These are phyloP conservation scores for Pichiaceae sp. DNA, from an alignment of 1,139 yeast genomes.

Conservation along the genomic window DNA sequence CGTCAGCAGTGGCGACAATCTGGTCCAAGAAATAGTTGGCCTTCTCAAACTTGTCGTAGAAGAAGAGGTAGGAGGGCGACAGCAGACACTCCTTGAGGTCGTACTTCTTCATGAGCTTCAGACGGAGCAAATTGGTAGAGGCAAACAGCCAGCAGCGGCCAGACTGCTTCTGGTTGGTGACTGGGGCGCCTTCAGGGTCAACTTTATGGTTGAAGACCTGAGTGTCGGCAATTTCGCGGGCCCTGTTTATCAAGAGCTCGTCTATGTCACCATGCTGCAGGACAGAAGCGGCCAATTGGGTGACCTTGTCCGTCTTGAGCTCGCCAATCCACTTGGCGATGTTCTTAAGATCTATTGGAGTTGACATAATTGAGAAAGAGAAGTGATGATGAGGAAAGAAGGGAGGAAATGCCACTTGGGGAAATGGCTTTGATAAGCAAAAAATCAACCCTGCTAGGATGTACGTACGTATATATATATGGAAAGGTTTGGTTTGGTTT, in stretches of 20 bases:
- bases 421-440: neutral
- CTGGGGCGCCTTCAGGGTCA: conserved; percentile 59
- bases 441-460: no score
- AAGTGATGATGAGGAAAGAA: neutral
- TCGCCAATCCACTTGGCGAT: conserved; percentile 19
- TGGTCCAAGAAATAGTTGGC: conserved; percentile 73
- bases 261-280: conserved; percentile 24
- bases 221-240: conserved; percentile 29
- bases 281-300: conserved; percentile 23
- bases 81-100: conserved; percentile 65
- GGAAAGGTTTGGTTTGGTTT: no score
- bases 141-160: conserved; percentile 92
- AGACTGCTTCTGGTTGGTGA: conserved; percentile 62
- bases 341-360: conserved; percentile 10
- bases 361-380: conserved; percentile 1
- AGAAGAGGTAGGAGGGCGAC: conserved; percentile 64
- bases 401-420: neutral
- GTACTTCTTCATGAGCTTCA: conserved; percentile 52
- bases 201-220: conserved; percentile 53
- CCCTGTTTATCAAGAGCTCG: conserved; percentile 33
- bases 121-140: conserved; percentile 61
- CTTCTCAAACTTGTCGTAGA: conserved; percentile 69
- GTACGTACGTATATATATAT: no score
- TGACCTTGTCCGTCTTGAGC: conserved; percentile 17
- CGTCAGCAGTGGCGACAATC: conserved; percentile 54